Base-by-base conservation (phyloP, 176 grass and related monocot species). In the Oryza rufipogon region DNA sequence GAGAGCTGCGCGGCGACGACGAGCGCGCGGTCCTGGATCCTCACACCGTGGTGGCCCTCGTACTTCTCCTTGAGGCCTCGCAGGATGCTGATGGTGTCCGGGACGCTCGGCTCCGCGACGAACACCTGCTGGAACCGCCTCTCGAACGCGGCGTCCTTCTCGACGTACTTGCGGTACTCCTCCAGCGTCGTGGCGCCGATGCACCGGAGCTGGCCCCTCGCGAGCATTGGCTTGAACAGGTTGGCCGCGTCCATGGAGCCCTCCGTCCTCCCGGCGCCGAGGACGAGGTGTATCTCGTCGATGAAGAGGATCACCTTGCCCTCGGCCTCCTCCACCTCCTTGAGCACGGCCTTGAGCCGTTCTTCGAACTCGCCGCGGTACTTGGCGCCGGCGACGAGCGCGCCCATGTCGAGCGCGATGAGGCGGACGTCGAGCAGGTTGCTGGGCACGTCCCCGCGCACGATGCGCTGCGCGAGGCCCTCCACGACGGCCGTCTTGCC, bases 291-390 rank as follows among this genome's bases (percentile, higher is more conserved):
- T 58, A 97, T 92, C 69, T 97, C 94, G 81, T 97, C 94, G 68
- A 97, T 97, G 87, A 97, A 97, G 23, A 97, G 87, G 20, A 94
- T 97, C 3, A 93, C 94, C 76, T 93, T 97, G 20, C 91, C 91
- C 3, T 88, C 70, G 66, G 91, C 87, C 44, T 91, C 89, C 60
- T 97, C 91, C 41, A 97, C 89, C 73, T 97, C 94, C 90, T 97
- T 91, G 34, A 97, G 83, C 30, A 97, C 91, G 3, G 91, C 66
- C 83, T 97, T 97, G 76, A 94, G 75, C 38, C 94, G 48, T 78
- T 97, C 94, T 70, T 97, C 94, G 61, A 97, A 97, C 81, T 97
- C 94, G 19, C 94, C 94, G 28, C 87, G 89, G 70, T 97, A 97
- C 82, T 97, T 93, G 25, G 94, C 85, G 23, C 94, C 94, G 9